A percentile compares a stretch with the other conserved stretches of the same genome.
Conservation (phyloP, 1,139 yeast species). For the Diutina sp. region DNA sequence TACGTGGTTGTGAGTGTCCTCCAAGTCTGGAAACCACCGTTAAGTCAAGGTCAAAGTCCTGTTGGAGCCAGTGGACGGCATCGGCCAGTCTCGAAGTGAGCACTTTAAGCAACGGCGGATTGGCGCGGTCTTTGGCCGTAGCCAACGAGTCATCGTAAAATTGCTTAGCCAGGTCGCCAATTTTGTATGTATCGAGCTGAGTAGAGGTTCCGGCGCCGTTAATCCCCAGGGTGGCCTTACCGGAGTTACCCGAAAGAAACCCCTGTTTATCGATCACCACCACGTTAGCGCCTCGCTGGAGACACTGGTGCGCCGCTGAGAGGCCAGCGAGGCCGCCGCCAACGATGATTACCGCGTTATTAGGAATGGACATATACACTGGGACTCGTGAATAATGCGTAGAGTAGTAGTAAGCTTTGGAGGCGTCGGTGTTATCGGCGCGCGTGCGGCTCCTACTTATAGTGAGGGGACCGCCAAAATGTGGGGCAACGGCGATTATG, state of each 20-base stretch:
- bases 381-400: neutral
- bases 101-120: conserved; percentile 37
- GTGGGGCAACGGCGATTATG: neutral
- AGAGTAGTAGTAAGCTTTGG: neutral
- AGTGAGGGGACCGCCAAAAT: neutral
- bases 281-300: conserved; percentile 43
- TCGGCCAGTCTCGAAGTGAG: conserved; percentile 40
- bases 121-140: conserved; percentile 54
- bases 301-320: conserved; percentile 59
- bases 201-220: conserved; percentile 62
- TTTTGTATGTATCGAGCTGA: conserved; percentile 30
- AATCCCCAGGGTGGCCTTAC: conserved; percentile 75
- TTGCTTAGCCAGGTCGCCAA: conserved; percentile 42
- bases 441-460: neutral
- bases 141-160: conserved; percentile 56
- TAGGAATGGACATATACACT: conserved; percentile 12
- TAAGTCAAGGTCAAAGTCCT: conserved; percentile 44
- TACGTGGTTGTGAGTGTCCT: conserved; percentile 63
- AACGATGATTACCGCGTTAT: conserved; percentile 43
- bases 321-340: conserved; percentile 80
- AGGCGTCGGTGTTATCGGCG: neutral
- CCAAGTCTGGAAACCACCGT: conserved; percentile 60
- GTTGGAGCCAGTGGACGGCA: conserved; percentile 66
- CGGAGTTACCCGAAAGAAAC: conserved; percentile 65
- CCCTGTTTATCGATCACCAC: conserved; percentile 50